Evolutionary conservation across 805 yeast species (phyloP), one percentile per base, ranked within the genome.

Genomic region (Kluyveromyces nonfermentans): DNA sequence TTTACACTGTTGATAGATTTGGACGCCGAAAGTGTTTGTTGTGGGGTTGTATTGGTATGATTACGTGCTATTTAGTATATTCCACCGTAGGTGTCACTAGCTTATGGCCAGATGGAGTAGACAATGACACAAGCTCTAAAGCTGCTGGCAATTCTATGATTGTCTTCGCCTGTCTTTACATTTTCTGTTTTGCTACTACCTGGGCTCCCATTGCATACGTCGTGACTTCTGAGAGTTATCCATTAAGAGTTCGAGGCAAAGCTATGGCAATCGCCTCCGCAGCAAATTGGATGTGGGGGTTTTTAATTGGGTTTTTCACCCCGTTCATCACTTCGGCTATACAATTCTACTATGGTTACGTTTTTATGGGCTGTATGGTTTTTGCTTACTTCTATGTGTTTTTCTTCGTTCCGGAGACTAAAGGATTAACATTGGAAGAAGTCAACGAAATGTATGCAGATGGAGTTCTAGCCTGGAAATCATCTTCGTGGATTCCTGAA

Each of bases 391-490:
- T 82, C 64, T 86, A 82, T 62, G 84, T 84, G 43, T 78, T 73
- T 71, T 78, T 85, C 71, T 73, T 73, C 53, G 78, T 86, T 47
- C 78, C 79, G 55, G 90, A 84, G 66, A 86, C 95, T 44, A 79
- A 77, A 68, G 94, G 94, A 46, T 73, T 85, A 56, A 74, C 85
- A 37, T 73, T 86, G 61, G 95, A 85, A 67, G 88, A 85, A 65
- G 85, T 85, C 50, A 88, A 85, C 61, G 80, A 75, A 57, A 68
- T 80, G 71, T 73, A 69, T 55, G 61, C 71, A 22, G 63, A 66
- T 41, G 64, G 63, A 52, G 67, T 66, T 34, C 52, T 61, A 43
- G 68, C 76, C 41, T 72, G 75, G 75, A 59, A 63, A 44, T 78
- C 82, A 14, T 41, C 69, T 20, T 54, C 54, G 45, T 81, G 77